Evolutionary conservation across 2,329 filamentous ascomycete species (phyloP).

Genomic region (Venturia asperata): DNA sequence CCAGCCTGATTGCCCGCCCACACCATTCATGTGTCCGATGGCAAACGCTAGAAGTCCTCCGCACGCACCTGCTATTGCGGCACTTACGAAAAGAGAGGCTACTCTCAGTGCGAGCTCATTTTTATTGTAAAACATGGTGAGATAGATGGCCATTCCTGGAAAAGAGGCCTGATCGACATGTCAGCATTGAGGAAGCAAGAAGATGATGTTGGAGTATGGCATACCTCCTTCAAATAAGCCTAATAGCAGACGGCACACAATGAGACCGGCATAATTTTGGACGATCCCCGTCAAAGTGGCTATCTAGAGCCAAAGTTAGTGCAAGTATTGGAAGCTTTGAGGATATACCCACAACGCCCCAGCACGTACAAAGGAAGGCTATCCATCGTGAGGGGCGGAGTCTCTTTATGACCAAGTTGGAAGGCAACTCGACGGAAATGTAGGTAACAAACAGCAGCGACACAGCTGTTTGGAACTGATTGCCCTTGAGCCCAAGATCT

Average conservation of each 20-base stretch:
- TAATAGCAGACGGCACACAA: constrained; percentile 63
- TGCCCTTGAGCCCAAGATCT: constrained; percentile 53
- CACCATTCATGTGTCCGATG: constrained; percentile 65
- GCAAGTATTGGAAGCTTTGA: background rate
- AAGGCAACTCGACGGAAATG: constrained; percentile 40
- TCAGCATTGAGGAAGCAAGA: background rate
- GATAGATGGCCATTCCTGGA: constrained; percentile 60
- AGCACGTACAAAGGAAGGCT: constrained; percentile 52
- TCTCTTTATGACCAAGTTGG: constrained; percentile 42
- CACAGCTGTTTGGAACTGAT: constrained; percentile 57
- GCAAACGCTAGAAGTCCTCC: constrained; percentile 68
- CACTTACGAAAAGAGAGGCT: constrained; percentile 64
- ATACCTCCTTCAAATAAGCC: constrained; percentile 60
- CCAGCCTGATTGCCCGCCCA: constrained; percentile 60
- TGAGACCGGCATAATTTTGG: constrained; percentile 55
- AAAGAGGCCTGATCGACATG: constrained; percentile 41
- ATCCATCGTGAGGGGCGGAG: constrained; percentile 43
- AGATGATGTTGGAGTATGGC: background rate
- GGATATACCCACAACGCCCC: constrained; percentile 47
- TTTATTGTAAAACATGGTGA: constrained; percentile 72
- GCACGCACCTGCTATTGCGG: constrained; percentile 63
- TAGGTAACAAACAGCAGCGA: constrained; percentile 42
- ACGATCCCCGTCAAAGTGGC: constrained; percentile 64
- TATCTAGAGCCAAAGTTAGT: background rate
- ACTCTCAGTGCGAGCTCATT: constrained; percentile 62